Conservation (phyloP, 1,139 yeast species). For the Suhomyces bribrorum region DNA sequence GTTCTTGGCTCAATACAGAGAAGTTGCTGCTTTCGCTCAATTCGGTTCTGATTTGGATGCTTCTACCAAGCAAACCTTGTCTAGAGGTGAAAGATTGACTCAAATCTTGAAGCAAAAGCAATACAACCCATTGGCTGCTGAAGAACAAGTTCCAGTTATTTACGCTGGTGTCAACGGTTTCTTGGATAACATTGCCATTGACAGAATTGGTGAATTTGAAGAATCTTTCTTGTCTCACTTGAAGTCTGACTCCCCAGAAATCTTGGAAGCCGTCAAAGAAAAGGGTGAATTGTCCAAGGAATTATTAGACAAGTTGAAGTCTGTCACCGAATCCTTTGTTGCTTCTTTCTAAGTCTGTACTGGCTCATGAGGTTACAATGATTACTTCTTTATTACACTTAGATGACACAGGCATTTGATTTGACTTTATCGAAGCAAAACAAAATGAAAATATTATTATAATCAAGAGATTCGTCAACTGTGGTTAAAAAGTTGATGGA, state of each 20-base stretch:
- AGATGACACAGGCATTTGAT: constrained; percentile 14
- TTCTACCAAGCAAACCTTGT: constrained; percentile 97
- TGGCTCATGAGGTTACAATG: constrained; percentile 13
- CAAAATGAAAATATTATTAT: constrained; percentile 16
- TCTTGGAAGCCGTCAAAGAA: constrained; percentile 80
- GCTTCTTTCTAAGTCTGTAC: constrained; percentile 64
- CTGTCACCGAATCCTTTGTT: constrained; percentile 88
- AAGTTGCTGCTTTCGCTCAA: constrained; percentile 99
- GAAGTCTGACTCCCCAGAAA: constrained; percentile 84
- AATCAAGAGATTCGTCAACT: neutral
- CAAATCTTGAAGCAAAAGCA: constrained; percentile 98
- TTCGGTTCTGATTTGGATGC: constrained; percentile 99
- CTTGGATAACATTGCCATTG: constrained; percentile 85
- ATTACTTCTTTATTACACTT: constrained; percentile 12
- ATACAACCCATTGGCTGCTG: constrained; percentile 95
- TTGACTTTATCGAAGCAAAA: constrained; percentile 7
- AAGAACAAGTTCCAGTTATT: constrained; percentile 98
- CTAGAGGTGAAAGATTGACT: constrained; percentile 99
- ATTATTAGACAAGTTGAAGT: constrained; percentile 80
- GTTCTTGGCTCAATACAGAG: constrained; percentile 99
- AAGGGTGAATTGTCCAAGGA: constrained; percentile 93
- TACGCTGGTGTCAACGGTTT: constrained; percentile 99
- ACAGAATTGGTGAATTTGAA: constrained; percentile 91
- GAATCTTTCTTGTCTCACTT: constrained; percentile 86
- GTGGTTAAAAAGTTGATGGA: constrained; percentile 1